Base-by-base conservation (phyloP, 2,329 filamentous ascomycete genomes). In the Phoma herbarum region DNA sequence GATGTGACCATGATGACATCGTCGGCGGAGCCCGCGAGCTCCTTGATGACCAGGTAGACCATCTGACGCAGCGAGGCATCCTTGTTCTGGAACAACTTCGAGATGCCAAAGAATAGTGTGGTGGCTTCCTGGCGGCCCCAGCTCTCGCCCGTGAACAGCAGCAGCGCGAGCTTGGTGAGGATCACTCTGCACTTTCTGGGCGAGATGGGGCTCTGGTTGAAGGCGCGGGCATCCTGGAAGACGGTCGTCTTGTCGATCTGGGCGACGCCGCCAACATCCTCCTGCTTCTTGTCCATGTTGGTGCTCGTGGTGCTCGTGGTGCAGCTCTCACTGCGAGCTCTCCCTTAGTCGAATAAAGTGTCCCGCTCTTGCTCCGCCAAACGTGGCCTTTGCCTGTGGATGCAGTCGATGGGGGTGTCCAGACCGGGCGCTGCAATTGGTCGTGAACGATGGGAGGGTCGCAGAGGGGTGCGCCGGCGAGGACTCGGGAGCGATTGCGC, bases 1-100 rank as follows among this genome's bases (percentile, higher is more conserved):
- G 92, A 96, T 18, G 95, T 99, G 62, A 97, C 95, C 95, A 99
- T 98, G 78, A 99, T 99, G 65, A 97, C 96, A 84, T 99, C 95
- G 82, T 98, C 93, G 59, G 95, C 95, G 23, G 93, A 97, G 78
- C 89, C 88, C 68, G 94, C 92, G 73, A 99, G 85, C 85, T 99
- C 95, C 87, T 98, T 99, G 83, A 98, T 92, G 77, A 97, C 89
- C 67, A 98, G 85, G 82, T 98, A 96, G 50, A 99, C 94, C 93
- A 98, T 97, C 84, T 99, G 95, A 74, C 95, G 92, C 76, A 99
- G 85, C 72, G 92, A 94, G 73, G 93, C 91, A 89, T 99, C 95
- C 81, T 97, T 98, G 82, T 98, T 98, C 84, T 98, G 94, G 86
- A 99, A 99, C 61, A 98, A 87, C 85, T 98, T 98, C 62, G 94